Evolutionary conservation across 2,329 filamentous ascomycete genomes (phyloP).

Genomic region (Zasmidium citrigriseum): DNA sequence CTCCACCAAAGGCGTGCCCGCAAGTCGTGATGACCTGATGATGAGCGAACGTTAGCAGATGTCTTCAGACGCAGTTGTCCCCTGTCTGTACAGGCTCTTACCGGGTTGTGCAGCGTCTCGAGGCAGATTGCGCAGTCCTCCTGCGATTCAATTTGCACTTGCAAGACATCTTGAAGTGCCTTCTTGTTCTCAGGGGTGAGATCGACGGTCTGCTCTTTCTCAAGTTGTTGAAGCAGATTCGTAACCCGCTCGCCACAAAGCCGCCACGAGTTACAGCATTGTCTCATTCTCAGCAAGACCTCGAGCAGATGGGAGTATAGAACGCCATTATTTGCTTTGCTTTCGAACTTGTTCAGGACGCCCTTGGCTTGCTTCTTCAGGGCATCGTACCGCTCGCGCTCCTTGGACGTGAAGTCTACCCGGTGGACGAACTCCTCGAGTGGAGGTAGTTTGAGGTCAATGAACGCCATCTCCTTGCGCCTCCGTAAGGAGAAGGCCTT

Average conservation of each 20-base stretch:
- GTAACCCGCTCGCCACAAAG: constrained; percentile 75
- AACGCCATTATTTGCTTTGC: constrained; percentile 14
- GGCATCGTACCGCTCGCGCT: constrained; percentile 75
- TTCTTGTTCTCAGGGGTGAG: constrained; percentile 71
- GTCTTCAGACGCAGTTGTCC: too few relatives aligned
- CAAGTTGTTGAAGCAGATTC: constrained; percentile 69
- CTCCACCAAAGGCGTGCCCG: constrained; percentile 74
- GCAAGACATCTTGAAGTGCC: constrained; percentile 73
- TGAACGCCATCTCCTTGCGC: constrained; percentile 84
- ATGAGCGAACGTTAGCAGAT: too few relatives aligned
- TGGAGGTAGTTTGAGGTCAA: constrained; percentile 75
- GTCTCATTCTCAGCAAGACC: constrained; percentile 76
- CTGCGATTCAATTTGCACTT: constrained; percentile 74
- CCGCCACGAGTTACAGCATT: constrained; percentile 87
- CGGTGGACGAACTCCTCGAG: constrained; percentile 77
- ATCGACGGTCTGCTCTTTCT: constrained; percentile 66
- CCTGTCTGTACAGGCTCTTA: too few relatives aligned
- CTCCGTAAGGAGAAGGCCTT: constrained; percentile 76
- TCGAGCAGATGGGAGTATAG: constrained; percentile 76
- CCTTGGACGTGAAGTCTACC: constrained; percentile 71
- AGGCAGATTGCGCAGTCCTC: constrained; percentile 85
- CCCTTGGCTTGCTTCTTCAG: constrained; percentile 76
- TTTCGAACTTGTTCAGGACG: constrained; percentile 57
- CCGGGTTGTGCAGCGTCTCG: constrained; percentile 67
- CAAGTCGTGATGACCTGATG: constrained; percentile 87